Conservation (phyloP, 768 basidiomycete genomes). For the Boletus reticulatus region DNA sequence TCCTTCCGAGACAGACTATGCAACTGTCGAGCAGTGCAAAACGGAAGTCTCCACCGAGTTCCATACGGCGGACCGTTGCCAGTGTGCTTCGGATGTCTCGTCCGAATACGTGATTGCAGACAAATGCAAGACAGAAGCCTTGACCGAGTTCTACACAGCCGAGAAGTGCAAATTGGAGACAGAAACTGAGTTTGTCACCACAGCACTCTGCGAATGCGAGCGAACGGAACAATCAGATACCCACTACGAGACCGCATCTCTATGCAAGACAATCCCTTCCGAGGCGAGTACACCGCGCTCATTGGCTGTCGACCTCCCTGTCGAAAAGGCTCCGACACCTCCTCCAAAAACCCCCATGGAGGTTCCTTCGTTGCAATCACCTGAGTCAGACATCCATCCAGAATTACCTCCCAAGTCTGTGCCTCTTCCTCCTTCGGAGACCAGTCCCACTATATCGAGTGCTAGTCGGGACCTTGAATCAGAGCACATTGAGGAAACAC, state of each 20-base stretch:
- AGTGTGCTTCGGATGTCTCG: constrained; percentile 32
- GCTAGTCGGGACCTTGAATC: constrained; percentile 19
- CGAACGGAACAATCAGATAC: no score
- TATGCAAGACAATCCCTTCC: constrained; percentile 17
- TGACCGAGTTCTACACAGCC: constrained; percentile 42
- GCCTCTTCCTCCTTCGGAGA: constrained; percentile 41
- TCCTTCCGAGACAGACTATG: constrained; percentile 50
- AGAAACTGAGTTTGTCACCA: constrained; percentile 18
- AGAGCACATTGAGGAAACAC: constrained; percentile 13
- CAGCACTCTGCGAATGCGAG: no score
- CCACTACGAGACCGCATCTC: no score
- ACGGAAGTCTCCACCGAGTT: constrained; percentile 46
- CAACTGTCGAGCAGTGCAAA: constrained; percentile 41
- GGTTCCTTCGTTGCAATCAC: constrained; percentile 23
- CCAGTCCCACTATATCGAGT: constrained; percentile 28
- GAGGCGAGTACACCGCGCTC: constrained; percentile 35
- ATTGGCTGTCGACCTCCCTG: constrained; percentile 33
- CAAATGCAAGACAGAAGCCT: constrained; percentile 26
- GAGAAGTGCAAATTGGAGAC: constrained; percentile 50
- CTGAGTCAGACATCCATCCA: neutral
- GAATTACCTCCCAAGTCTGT: constrained; percentile 21
- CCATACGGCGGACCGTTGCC: constrained; percentile 45
- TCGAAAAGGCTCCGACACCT: constrained; percentile 20
- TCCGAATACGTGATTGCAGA: constrained; percentile 53
- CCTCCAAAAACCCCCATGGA: constrained; percentile 28